Conservation (phyloP, 1,284 basidiomycete species). For the Coniferiporia weirii region DNA sequence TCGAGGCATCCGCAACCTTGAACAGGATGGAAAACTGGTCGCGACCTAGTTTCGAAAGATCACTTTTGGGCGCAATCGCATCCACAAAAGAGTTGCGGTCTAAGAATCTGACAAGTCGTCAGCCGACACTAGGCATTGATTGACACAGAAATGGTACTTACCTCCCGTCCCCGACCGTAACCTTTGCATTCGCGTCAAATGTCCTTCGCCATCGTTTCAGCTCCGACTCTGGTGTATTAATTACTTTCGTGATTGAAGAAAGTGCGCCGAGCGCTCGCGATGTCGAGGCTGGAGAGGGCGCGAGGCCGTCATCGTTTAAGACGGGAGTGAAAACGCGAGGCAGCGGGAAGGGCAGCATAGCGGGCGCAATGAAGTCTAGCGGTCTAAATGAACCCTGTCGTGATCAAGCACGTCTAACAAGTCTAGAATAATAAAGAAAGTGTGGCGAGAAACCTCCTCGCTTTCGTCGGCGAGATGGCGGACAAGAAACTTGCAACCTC, state of each 20-base stretch:
- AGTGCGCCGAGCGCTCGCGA: constrained; percentile 50
- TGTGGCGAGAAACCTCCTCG: background rate
- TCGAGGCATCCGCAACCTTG: constrained; percentile 79
- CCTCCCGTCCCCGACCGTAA: constrained; percentile 71
- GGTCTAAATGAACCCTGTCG: constrained; percentile 4
- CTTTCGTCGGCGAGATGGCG: background rate
- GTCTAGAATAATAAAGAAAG: constrained; percentile 1
- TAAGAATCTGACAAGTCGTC: constrained; percentile 53
- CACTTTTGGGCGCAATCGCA: constrained; percentile 83
- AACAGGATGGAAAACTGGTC: constrained; percentile 87
- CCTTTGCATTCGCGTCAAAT: constrained; percentile 79
- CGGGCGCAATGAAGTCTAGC: constrained; percentile 3
- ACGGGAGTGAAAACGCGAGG: constrained; percentile 41
- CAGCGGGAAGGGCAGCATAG: constrained; percentile 27
- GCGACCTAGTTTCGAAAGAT: constrained; percentile 79
- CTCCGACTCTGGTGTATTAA: constrained; percentile 75
- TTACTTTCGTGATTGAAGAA: constrained; percentile 57
- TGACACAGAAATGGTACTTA: constrained; percentile 37
- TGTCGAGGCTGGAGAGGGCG: constrained; percentile 22
- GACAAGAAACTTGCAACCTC: background rate
- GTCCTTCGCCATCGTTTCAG: constrained; percentile 80
- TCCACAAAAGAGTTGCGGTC: constrained; percentile 84
- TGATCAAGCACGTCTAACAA: constrained; percentile 3
- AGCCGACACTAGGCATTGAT: background rate
- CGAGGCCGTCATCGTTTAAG: constrained; percentile 41